Percentiles rank a stretch among this genome's conserved stretches.
These are phyloP conservation scores for Solanum medicagineum DNA, from an alignment of 257 asterid genomes.

Conservation along the genomic window DNA sequence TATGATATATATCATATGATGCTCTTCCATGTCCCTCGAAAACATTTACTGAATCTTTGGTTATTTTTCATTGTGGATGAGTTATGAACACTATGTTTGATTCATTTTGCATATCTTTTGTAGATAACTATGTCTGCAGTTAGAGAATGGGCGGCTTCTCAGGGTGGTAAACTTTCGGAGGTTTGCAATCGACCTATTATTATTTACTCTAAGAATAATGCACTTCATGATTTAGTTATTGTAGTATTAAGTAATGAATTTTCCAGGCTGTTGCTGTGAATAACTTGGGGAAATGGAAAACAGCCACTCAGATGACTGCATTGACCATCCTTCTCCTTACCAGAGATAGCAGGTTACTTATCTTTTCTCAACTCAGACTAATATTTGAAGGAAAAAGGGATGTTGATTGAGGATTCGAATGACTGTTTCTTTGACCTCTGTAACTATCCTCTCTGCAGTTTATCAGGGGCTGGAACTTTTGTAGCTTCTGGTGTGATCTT, in stretches of 20 bases:
- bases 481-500: conserved; percentile 52
- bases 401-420: neutral
- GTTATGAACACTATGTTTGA: neutral
- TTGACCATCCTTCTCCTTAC: conserved; percentile 75
- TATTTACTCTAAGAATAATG: neutral
- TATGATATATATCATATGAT: neutral
- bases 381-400: neutral
- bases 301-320: conserved; percentile 93
- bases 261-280: conserved; percentile 90
- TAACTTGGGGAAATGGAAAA: conserved; percentile 95
- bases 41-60: neutral
- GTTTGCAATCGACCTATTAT: conserved; percentile 15
- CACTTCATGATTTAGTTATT: neutral
- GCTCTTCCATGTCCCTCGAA: neutral
- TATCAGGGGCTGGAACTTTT: conserved; percentile 36
- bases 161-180: conserved; percentile 77
- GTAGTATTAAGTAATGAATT: neutral
- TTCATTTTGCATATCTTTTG: conserved; percentile 3
- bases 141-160: conserved; percentile 99
- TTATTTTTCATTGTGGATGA: neutral
- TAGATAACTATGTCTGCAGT: conserved; percentile 99
- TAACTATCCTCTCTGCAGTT: conserved; percentile 20
- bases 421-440: neutral
- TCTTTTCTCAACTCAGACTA: neutral
- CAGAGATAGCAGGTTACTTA: conserved; percentile 66